phyloP scores from a whole-genome alignment of 2,329 filamentous ascomycete genomes.

The Alternaria hordeiaustralica region DNA sequence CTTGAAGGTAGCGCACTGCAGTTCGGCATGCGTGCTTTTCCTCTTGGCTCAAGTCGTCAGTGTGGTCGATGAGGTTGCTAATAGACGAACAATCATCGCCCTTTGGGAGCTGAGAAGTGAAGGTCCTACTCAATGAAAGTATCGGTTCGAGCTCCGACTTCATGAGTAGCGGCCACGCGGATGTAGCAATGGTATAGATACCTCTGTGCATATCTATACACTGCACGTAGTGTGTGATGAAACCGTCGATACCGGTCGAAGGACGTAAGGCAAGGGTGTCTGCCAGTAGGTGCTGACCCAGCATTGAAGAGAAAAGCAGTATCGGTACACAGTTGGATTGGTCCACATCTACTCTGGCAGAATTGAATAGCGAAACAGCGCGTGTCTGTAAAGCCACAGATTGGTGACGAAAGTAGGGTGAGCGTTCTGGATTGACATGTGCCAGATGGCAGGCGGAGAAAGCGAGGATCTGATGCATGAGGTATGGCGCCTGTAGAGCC shows the following conservation, averaged over 20 bases:
- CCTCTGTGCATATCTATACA: constrained; percentile 33
- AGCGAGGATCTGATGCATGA: constrained; percentile 48
- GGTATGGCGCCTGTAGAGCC: constrained; percentile 40
- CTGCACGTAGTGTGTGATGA: constrained; percentile 40
- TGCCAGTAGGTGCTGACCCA: constrained; percentile 46
- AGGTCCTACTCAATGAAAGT: constrained; percentile 20
- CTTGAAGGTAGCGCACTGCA: constrained; percentile 32
- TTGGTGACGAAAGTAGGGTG: constrained; percentile 20
- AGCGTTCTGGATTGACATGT: constrained; percentile 27
- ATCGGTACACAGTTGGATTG: constrained; percentile 41
- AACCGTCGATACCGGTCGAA: constrained; percentile 24
- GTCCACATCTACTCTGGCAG: constrained; percentile 23
- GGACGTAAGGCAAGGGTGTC: constrained; percentile 40
- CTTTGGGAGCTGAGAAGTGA: constrained; percentile 22
- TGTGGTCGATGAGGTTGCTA: constrained; percentile 23
- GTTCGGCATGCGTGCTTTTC: constrained; percentile 32
- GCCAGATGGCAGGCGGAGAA: constrained; percentile 48
- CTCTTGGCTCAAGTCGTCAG: constrained; percentile 14
- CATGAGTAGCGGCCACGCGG: constrained; percentile 36
- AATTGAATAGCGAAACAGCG: constrained; percentile 33
- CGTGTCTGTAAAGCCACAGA: constrained; percentile 44
- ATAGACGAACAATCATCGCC: constrained; percentile 32
- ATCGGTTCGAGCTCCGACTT: constrained; percentile 35
- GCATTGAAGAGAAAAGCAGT: constrained; percentile 44
- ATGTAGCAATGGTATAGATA: constrained; percentile 20